Evolutionary conservation across 2,329 filamentous ascomycete species (phyloP).

Genomic region (Incumbomyces lentus): DNA sequence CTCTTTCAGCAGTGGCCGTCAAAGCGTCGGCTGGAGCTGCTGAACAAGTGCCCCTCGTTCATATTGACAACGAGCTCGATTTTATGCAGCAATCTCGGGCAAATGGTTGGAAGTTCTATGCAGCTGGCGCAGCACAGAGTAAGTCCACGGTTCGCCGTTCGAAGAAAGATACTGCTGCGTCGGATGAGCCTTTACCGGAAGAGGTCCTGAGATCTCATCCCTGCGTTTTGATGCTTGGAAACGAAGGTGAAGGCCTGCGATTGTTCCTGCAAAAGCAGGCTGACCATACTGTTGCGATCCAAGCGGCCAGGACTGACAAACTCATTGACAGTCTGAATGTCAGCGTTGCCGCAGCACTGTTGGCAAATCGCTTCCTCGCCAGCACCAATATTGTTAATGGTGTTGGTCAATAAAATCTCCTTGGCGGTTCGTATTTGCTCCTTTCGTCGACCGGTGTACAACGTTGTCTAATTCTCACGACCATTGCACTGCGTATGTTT

Average conservation of each 20-base stretch:
- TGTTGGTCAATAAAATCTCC: background rate
- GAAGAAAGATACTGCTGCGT: slow-evolving; percentile 27
- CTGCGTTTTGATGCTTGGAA: slow-evolving; percentile 71
- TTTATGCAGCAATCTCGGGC: slow-evolving; percentile 61
- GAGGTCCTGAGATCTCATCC: slow-evolving; percentile 39
- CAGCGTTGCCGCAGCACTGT: slow-evolving; percentile 61
- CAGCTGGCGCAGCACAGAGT: slow-evolving; percentile 47
- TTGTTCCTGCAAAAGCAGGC: slow-evolving; percentile 54
- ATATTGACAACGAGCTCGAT: slow-evolving; percentile 52
- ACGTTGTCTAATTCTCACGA: background rate
- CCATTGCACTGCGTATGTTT: slow-evolving; percentile 15
- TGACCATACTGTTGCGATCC: slow-evolving; percentile 55
- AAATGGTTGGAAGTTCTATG: slow-evolving; percentile 74
- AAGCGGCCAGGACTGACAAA: slow-evolving; percentile 37
- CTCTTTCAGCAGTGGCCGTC: slow-evolving; percentile 64
- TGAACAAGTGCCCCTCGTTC: slow-evolving; percentile 66
- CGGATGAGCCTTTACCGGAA: slow-evolving; percentile 4
- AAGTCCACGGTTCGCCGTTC: slow-evolving; percentile 17
- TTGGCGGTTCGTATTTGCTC: background rate
- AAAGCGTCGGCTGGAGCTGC: slow-evolving; percentile 84
- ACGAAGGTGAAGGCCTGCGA: slow-evolving; percentile 67
- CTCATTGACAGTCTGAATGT: slow-evolving; percentile 87
- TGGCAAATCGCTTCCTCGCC: slow-evolving; percentile 17
- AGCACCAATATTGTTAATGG: background rate
- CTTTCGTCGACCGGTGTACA: background rate